Conservation (phyloP, 768 basidiomycete genomes). For the Coprinopsis strossmayeri region DNA sequence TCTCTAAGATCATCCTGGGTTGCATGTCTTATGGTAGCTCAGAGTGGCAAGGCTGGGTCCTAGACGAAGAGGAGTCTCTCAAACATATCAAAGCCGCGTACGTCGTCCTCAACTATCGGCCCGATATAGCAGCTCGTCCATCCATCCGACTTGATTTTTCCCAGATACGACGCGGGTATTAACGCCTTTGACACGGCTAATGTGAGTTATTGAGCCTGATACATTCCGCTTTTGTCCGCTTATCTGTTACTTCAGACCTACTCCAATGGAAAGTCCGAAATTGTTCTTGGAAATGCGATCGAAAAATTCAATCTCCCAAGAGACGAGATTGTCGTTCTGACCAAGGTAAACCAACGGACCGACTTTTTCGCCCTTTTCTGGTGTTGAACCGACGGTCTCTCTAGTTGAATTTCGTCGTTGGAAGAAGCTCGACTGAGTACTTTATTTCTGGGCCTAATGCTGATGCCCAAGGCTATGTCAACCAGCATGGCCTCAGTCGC, state of each 20-base stretch:
- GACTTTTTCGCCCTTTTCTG: neutral
- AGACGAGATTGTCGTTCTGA: conserved; percentile 74
- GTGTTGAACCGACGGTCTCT: neutral
- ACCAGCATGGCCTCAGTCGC: conserved; percentile 40
- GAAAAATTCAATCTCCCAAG: conserved; percentile 62
- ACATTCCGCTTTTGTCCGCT: too few species aligned
- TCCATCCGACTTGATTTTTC: neutral
- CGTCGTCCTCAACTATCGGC: conserved; percentile 12
- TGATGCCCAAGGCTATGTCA: conserved; percentile 47
- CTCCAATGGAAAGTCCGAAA: conserved; percentile 60
- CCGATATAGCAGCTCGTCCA: neutral
- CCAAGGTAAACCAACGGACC: conserved; percentile 61
- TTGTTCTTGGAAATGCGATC: conserved; percentile 66
- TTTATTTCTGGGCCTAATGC: conserved; percentile 13
- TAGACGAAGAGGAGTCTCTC: conserved; percentile 42
- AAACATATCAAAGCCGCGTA: conserved; percentile 47
- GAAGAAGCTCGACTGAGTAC: conserved; percentile 14
- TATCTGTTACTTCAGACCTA: conserved; percentile 48
- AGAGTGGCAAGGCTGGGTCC: conserved; percentile 44
- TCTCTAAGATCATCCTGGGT: conserved; percentile 61
- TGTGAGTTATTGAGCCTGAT: too few species aligned
- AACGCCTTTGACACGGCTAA: conserved; percentile 58
- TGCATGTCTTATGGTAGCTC: conserved; percentile 53
- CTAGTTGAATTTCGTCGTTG: conserved; percentile 34
- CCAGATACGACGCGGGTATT: conserved; percentile 58